Conservation (phyloP, 2,329 filamentous ascomycete species). For the Daldinia sp. region DNA sequence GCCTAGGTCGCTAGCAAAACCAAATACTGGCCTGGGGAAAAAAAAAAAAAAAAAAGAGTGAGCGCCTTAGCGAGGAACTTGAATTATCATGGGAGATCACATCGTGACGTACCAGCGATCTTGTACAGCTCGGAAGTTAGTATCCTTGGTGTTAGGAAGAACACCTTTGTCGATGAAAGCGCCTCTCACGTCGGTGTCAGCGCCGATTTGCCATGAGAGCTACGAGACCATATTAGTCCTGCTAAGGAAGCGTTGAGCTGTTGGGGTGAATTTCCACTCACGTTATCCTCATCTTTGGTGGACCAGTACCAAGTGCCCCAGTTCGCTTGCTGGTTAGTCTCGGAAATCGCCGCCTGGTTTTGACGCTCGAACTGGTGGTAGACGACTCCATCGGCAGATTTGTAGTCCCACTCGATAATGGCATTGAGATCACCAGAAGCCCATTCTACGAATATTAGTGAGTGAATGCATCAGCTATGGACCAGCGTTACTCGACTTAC, state of each 20-base stretch:
- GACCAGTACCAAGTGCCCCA: slow-evolving; percentile 84
- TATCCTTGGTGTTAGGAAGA: slow-evolving; percentile 74
- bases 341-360: slow-evolving; percentile 74
- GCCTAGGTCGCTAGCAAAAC: slow-evolving; percentile 74
- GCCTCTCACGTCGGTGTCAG: slow-evolving; percentile 72
- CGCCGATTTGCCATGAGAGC: slow-evolving; percentile 77
- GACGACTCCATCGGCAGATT: slow-evolving; percentile 61
- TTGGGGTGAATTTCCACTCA: slow-evolving; percentile 48
- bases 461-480: slow-evolving; percentile 19
- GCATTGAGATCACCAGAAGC: slow-evolving; percentile 70
- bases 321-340: slow-evolving; percentile 77
- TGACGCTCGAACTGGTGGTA: slow-evolving; percentile 74
- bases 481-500: slow-evolving; percentile 55
- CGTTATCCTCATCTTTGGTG: slow-evolving; percentile 66
- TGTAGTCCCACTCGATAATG: slow-evolving; percentile 72
- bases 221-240: slow-evolving; percentile 51
- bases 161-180: slow-evolving; percentile 73
- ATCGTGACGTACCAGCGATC: slow-evolving; percentile 62
- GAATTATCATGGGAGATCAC: background rate
- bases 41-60: slow-evolving; percentile 17
- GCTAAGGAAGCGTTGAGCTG: background rate
- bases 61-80: slow-evolving; percentile 7
- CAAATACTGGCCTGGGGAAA: slow-evolving; percentile 77
- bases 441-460: slow-evolving; percentile 68
- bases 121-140: slow-evolving; percentile 73